phyloP scores from a whole-genome alignment of 208 protist genomes.

The Leishmania lainsoni region DNA sequence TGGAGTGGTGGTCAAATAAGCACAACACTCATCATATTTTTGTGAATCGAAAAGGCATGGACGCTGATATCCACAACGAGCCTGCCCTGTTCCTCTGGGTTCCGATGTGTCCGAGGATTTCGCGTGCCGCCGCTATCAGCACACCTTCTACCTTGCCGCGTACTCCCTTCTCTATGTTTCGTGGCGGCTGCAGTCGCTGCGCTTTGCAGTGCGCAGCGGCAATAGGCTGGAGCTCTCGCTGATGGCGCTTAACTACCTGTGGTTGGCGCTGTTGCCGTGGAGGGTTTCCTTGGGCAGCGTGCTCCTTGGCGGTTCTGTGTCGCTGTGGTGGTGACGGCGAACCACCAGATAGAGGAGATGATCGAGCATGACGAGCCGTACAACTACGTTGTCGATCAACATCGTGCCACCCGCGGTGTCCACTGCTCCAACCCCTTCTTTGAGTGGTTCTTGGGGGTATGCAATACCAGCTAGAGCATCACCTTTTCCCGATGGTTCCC shows the following conservation, averaged over 20 bases:
- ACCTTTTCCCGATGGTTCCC: conserved; percentile 71
- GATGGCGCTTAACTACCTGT: conserved; percentile 74
- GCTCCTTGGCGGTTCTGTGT: conserved; percentile 70
- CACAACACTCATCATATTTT: conserved; percentile 87
- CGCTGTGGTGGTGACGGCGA: conserved; percentile 75
- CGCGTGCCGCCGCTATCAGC: conserved; percentile 64
- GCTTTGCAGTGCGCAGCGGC: conserved; percentile 54
- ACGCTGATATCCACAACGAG: conserved; percentile 86
- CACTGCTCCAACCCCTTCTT: conserved; percentile 73
- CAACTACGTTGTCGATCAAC: conserved; percentile 83
- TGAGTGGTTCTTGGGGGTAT: conserved; percentile 84
- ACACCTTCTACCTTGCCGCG: conserved; percentile 67
- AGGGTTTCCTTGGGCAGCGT: conserved; percentile 71
- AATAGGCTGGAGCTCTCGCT: conserved; percentile 63
- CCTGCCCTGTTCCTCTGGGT: conserved; percentile 72
- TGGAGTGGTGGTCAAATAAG: conserved; percentile 80
- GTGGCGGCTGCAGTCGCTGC: conserved; percentile 79
- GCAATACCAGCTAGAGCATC: conserved; percentile 89
- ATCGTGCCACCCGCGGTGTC: conserved; percentile 72
- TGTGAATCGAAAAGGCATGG: conserved; percentile 70
- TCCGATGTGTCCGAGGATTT: conserved; percentile 57
- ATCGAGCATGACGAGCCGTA: conserved; percentile 71
- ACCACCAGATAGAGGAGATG: conserved; percentile 85
- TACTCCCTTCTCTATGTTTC: conserved; percentile 81
- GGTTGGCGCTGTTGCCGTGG: conserved; percentile 64